Evolutionary conservation across 1,139 yeast genomes (phyloP), one percentile per base, ranked within the genome.

Genomic region (Arxiozyma bovina): DNA sequence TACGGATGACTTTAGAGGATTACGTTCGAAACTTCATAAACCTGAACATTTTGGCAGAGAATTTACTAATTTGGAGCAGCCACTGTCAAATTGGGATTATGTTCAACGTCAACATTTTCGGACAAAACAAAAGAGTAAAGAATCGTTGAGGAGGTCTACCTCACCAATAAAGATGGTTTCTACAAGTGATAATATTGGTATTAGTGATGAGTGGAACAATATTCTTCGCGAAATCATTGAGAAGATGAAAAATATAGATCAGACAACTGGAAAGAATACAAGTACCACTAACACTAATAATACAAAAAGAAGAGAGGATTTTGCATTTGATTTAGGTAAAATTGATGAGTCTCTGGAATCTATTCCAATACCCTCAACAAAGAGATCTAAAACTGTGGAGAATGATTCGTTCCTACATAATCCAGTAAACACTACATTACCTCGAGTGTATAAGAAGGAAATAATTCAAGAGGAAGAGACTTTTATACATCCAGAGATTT

Each of bases 351-450:
- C 54, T 4, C 38, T 57, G 21, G 53, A 54, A 27, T 30, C 43
- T 17, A 49, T 45, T 45, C 60, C 34, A 52, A 54, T 45, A 57
- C 61, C 12, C 44, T 55, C 23, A 41, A 53, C 27, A 58, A 64
- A 53, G 59, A 63, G 46, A 17, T 53, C 50, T 21, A 62, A 61
- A 50, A 58, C 61, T 34, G 53, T 55, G n/a, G 61, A 62, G 48
- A 42, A 48, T 38, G 55, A 50, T 21, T 41, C 25, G 8, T 34
- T 63, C 22, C 57, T 52, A 18, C 57, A 63, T 22, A 60, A 61
- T 45, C 67, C 68, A 12, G 67, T 64, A 6, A 65, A 65, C 46
- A 56, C 55, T 23, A 59, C 66, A 3, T 54, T 63, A 45, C 67
- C 67, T 8, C 55, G 64, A 38, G 50, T 62, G 11, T 63, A 57